Percentiles rank a stretch among this genome's conserved stretches.
Evolutionary conservation across 1,284 basidiomycete genomes (phyloP).

Genomic region (Ustilago tritici): DNA sequence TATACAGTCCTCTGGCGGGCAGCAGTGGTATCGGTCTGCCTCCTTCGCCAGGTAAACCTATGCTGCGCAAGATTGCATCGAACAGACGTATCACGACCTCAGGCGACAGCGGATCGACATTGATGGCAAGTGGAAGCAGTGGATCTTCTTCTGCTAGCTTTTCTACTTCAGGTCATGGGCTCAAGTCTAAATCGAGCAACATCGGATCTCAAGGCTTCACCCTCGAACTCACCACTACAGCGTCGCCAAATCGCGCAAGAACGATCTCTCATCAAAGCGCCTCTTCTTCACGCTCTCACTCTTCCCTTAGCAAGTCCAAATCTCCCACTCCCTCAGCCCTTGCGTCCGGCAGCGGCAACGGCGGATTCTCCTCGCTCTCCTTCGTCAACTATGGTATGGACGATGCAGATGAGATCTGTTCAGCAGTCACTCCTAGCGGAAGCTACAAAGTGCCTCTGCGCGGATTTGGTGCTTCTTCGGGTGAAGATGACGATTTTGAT

Average conservation of each 20-base stretch:
- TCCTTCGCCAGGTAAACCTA: conserved; percentile 23
- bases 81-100: conserved; percentile 42
- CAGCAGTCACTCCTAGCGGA: conserved; percentile 65
- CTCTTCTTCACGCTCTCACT: conserved; percentile 19
- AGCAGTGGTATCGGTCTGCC: conserved; percentile 11
- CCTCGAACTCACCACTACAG: conserved; percentile 40
- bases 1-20: conserved; percentile 24
- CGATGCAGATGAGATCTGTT: conserved; percentile 67
- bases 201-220: conserved; percentile 23
- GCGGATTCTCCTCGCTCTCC: conserved; percentile 38
- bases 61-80: conserved; percentile 51
- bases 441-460: conserved; percentile 64
- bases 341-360: conserved; percentile 12
- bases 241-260: conserved; percentile 35
- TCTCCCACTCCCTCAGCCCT: conserved; percentile 29
- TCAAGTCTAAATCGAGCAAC: conserved; percentile 21
- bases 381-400: conserved; percentile 69
- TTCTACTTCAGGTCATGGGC: conserved; percentile 16
- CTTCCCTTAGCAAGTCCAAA: conserved; percentile 29
- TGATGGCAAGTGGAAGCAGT: conserved; percentile 10
- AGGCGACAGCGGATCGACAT: not conserved
- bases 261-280: conserved; percentile 39
- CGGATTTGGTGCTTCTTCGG: conserved; percentile 44
- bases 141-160: conserved; percentile 28
- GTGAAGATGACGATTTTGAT: conserved; percentile 44